Evolutionary conservation across 139 green algal genomes (phyloP).

Genomic region (Mesostigma viride): DNA sequence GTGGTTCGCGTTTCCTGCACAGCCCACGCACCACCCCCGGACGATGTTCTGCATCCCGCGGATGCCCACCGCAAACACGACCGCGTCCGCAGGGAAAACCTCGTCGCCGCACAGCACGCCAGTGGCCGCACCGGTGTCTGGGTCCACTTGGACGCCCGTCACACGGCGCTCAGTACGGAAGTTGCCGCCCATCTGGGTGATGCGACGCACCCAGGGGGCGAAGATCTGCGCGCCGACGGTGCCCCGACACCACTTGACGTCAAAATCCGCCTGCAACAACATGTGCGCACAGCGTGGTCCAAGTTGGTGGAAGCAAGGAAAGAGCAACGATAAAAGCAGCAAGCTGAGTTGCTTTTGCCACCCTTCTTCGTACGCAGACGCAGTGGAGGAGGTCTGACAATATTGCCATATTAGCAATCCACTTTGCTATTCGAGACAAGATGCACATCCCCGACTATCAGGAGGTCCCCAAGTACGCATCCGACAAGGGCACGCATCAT

Average conservation of each 20-base stretch:
- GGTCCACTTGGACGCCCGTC: conserved; percentile 13
- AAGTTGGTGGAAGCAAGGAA: too few relatives aligned
- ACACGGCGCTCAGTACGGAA: conserved; percentile 16
- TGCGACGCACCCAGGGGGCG: conserved; percentile 17
- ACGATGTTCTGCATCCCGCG: conserved; percentile 27
- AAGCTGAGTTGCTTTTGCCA: too few relatives aligned
- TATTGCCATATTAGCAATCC: too few relatives aligned
- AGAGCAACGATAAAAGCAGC: too few relatives aligned
- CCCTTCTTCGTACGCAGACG: too few relatives aligned
- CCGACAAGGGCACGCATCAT: too few relatives aligned
- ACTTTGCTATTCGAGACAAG: too few relatives aligned
- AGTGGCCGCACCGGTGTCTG: conserved; percentile 8
- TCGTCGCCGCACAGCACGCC: conserved; percentile 20
- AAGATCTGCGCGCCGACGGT: conserved; percentile 31
- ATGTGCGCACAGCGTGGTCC: too few relatives aligned
- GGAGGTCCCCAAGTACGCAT: too few relatives aligned
- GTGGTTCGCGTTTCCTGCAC: too few relatives aligned
- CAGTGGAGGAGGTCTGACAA: too few relatives aligned
- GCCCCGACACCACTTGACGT: conserved; percentile 31
- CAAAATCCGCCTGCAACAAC: conserved; percentile 28
- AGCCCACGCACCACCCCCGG: conserved; percentile 10
- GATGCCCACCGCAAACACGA: conserved; percentile 37
- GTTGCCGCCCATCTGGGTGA: not conserved
- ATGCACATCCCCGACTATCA: too few relatives aligned
- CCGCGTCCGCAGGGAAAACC: conserved; percentile 23